Percentiles rank a stretch among this genome's conserved stretches.
These are phyloP conservation scores for Thalassiosira hispida DNA, from an alignment of 352 stramenopile genomes.

Conservation along the genomic window DNA sequence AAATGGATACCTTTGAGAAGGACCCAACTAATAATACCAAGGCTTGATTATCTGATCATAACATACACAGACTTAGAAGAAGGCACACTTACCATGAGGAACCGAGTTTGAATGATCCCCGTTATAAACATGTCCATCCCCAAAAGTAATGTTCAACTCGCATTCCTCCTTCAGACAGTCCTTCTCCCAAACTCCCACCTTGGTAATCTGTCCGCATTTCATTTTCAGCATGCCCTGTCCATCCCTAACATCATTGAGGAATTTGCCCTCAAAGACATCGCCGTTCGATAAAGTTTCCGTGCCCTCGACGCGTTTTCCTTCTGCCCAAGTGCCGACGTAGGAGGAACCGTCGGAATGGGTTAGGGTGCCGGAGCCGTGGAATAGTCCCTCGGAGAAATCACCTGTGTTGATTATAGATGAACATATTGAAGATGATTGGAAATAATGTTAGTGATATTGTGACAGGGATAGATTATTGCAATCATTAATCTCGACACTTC, in stretches of 20 bases:
- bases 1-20: not conserved
- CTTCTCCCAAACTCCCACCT: slow-evolving; percentile 31
- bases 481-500: not conserved
- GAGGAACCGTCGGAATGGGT: slow-evolving; percentile 27
- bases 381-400: slow-evolving; percentile 31
- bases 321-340: slow-evolving; percentile 26
- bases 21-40: not conserved
- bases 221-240: slow-evolving; percentile 28
- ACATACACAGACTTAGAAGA: no score
- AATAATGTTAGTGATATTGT: no score
- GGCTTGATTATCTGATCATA: no score
- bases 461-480: not conserved
- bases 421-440: no score
- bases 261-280: slow-evolving; percentile 47
- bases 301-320: slow-evolving; percentile 30
- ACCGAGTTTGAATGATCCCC: slow-evolving; percentile 37
- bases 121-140: slow-evolving; percentile 35
- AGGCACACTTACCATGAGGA: slow-evolving; percentile 49
- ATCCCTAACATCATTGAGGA: slow-evolving; percentile 25
- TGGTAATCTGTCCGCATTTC: slow-evolving; percentile 29
- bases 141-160: slow-evolving; percentile 41
- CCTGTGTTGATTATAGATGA: not conserved
- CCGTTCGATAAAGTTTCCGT: slow-evolving; percentile 36
- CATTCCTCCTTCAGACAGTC: slow-evolving; percentile 27
- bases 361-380: slow-evolving; percentile 30